These are phyloP conservation scores for Cercospora zeae-maydis DNA, from an alignment of 2,329 filamentous ascomycete species.

Conservation along the genomic window DNA sequence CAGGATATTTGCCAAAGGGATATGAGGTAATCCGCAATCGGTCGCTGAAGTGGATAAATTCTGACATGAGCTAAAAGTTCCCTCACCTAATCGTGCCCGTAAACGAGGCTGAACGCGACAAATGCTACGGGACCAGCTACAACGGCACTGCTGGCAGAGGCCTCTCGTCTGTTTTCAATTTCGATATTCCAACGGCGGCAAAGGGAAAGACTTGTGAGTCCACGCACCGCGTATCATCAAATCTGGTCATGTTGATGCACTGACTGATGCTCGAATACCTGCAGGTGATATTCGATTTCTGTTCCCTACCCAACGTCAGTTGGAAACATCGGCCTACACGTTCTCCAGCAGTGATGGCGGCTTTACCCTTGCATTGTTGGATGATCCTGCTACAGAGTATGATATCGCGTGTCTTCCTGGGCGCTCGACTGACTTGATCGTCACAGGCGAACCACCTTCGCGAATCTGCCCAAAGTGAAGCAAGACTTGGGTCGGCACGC, in stretches of 20 bases:
- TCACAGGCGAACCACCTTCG: constrained; percentile 49
- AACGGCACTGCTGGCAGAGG: constrained; percentile 55
- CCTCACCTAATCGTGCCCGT: constrained; percentile 63
- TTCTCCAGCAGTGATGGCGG: constrained; percentile 35
- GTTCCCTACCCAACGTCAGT: constrained; percentile 55
- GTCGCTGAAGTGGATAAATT: background rate
- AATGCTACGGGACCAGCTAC: constrained; percentile 53
- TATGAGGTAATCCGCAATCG: constrained; percentile 3
- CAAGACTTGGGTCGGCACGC: constrained; percentile 15
- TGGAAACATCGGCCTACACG: constrained; percentile 58
- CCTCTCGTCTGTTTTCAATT: constrained; percentile 63
- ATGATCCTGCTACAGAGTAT: constrained; percentile 41
- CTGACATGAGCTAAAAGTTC: constrained; percentile 34
- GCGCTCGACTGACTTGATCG: background rate
- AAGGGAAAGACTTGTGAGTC: constrained; percentile 46
- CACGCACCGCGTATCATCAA: background rate
- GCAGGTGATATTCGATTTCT: constrained; percentile 57
- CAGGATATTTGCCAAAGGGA: constrained; percentile 14
- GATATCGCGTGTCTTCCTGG: background rate
- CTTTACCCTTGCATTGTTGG: constrained; percentile 40
- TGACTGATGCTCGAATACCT: background rate
- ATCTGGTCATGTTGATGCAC: constrained; percentile 41
- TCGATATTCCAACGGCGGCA: constrained; percentile 57
- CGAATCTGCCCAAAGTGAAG: constrained; percentile 33
- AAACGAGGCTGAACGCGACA: constrained; percentile 52